These are phyloP conservation scores for Rhododendron simsii DNA, from an alignment of 148 eudicot genomes.

Conservation along the genomic window DNA sequence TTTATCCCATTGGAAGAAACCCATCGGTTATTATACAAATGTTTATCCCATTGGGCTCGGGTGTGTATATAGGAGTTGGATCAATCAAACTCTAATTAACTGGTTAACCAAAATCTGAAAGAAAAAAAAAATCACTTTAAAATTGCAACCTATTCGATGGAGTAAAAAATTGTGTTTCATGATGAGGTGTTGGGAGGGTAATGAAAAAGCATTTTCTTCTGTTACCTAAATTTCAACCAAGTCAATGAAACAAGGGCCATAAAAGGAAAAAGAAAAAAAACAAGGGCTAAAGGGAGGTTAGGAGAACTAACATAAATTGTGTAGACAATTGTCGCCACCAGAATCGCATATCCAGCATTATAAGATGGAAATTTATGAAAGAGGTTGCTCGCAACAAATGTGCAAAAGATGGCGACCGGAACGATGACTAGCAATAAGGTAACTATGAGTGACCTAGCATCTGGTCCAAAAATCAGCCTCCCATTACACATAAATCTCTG, in stretches of 20 bases:
- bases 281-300: neutral
- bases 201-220: neutral
- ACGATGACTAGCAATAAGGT: conserved; percentile 54
- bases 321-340: conserved; percentile 46
- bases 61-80: neutral
- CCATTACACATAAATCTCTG: conserved; percentile 60
- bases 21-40: neutral
- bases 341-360: conserved; percentile 64
- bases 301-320: conserved; percentile 54
- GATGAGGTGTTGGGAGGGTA: neutral
- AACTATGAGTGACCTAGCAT: conserved; percentile 59
- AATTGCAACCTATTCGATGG: neutral
- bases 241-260: neutral
- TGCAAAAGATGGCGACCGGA: conserved; percentile 53
- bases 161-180: neutral
- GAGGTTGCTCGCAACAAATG: conserved; percentile 53
- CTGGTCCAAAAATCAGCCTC: conserved; percentile 76
- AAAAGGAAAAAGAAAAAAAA: neutral
- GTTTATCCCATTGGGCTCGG: neutral
- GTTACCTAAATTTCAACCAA: neutral
- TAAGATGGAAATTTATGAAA: conserved; percentile 38
- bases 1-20: neutral
- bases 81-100: neutral
- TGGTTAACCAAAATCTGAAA: neutral
- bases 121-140: neutral